A percentile compares a stretch with the other conserved stretches of the same genome.
Evolutionary conservation across 202 grass and related monocot genomes (phyloP).

Genomic region (Zizania palustris): DNA sequence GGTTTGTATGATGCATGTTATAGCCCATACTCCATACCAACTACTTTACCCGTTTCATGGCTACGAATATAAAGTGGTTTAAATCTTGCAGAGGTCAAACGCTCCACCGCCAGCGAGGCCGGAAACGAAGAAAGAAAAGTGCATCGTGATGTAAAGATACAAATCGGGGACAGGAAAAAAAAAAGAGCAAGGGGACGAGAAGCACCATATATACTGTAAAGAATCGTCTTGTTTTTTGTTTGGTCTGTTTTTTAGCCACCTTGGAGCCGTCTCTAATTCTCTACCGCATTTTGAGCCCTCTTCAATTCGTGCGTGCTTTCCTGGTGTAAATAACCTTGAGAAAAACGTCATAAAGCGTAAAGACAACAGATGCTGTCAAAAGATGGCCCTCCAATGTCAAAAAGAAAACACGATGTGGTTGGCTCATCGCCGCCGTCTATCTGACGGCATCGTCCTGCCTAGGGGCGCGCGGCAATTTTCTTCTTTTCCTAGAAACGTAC

Average conservation of each 20-base stretch:
- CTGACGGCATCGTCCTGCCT: too few species aligned
- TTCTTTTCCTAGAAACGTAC: neutral
- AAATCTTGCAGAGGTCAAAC: constrained; percentile 38
- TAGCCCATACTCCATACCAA: neutral
- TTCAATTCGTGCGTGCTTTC: constrained; percentile 19
- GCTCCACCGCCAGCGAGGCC: constrained; percentile 44
- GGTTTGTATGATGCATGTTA: neutral
- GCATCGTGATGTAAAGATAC: constrained; percentile 81
- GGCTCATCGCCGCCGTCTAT: neutral
- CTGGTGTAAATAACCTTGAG: constrained; percentile 48
- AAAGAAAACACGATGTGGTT: constrained; percentile 1
- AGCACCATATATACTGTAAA: constrained; percentile 57
- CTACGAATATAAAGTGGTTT: constrained; percentile 5
- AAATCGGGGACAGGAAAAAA: constrained; percentile 20
- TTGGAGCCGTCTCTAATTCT: neutral
- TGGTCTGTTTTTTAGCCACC: constrained; percentile 35
- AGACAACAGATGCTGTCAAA: constrained; percentile 38
- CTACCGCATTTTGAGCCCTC: constrained; percentile 2
- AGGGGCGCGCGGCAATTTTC: neutral
- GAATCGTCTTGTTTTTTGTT: constrained; percentile 46
- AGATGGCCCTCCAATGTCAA: constrained; percentile 9
- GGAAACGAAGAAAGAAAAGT: constrained; percentile 86
- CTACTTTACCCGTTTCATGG: neutral
- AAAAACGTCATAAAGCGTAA: constrained; percentile 34
- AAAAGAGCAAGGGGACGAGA: constrained; percentile 20